Base-by-base conservation (phyloP, 208 protist species). In the Leishmania martiniquensis region DNA sequence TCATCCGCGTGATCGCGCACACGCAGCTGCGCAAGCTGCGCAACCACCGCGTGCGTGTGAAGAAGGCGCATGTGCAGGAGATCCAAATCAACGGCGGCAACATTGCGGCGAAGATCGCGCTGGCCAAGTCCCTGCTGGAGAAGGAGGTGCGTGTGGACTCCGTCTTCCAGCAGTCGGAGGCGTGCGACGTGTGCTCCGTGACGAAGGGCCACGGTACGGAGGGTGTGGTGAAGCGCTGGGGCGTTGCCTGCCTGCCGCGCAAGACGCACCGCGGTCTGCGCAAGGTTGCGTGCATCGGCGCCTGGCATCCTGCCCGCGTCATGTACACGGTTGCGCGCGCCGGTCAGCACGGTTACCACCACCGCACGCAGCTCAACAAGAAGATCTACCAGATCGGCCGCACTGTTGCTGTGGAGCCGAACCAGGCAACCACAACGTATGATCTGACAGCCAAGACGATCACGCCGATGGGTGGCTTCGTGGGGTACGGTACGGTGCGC, bases 41-140 rank as follows among this genome's bases (percentile, higher is more conserved):
- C 81, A 98, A 99, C 89, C 99, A 99, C 98, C 99, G 99, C 75
- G 73, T 99, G 78, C 91, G 90, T 66, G 94, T 99, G 89, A 99
- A 99, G 98, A 99, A 99, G 93, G 98, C 99, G 37, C 96, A 99
- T 87, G 85, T 99, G 70, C 97, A 99, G 82, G 99, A 99, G 96
- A 99, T 99, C 91, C 99, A 99, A 93, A 89, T 99, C 82, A 99
- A 99, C 94, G 99, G 99, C 85, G 99, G 99, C 79, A 84, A 87
- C 75, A 87, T 99, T 67, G 88, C 83, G 37, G 91, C 99, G 81
- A 99, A 99, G 96, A 90, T 99, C 55, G 55, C 55, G 55, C 55
- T 62, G 55, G 55, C 55, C 55, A 62, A 62, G 55, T 62, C 55
- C n/a, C 86, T 99, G 44, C 96, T 99, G 51, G 99, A 99, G 95